Evolutionary conservation across 1,139 yeast species (phyloP).

Genomic region (Debaryomyces psychrophilus): DNA sequence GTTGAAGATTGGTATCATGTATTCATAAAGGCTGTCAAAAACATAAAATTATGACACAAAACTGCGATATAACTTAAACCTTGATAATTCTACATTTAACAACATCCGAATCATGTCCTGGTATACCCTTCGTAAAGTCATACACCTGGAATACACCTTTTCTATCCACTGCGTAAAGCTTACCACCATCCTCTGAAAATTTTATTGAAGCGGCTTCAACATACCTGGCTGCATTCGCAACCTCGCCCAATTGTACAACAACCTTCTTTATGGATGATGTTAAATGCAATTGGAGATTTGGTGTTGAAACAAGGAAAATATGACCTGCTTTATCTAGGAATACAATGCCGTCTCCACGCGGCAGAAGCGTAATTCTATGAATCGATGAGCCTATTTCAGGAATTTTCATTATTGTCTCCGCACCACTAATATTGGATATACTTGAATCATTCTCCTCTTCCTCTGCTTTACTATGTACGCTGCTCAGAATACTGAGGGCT

Average conservation of each 20-base stretch:
- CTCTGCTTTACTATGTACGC: constrained; percentile 23
- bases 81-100: constrained; percentile 67
- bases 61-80: constrained; percentile 15
- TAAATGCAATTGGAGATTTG: constrained; percentile 49
- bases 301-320: constrained; percentile 69
- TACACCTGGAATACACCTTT: constrained; percentile 77
- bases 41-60: neutral
- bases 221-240: constrained; percentile 67
- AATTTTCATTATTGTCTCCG: constrained; percentile 48
- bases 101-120: constrained; percentile 74
- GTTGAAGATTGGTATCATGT: neutral
- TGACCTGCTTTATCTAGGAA: constrained; percentile 78
- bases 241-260: constrained; percentile 75
- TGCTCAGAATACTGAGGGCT: constrained; percentile 10
- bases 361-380: constrained; percentile 74
- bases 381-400: constrained; percentile 84
- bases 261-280: constrained; percentile 41
- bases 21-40: too few species aligned
- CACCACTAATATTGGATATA: constrained; percentile 30
- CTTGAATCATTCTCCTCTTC: constrained; percentile 20
- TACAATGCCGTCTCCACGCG: constrained; percentile 84
- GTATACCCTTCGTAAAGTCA: constrained; percentile 86
- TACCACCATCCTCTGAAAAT: constrained; percentile 82
- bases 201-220: constrained; percentile 74
- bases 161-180: constrained; percentile 73